Conservation (phyloP, 2,329 filamentous ascomycete species). For the Fusarium siculi region DNA sequence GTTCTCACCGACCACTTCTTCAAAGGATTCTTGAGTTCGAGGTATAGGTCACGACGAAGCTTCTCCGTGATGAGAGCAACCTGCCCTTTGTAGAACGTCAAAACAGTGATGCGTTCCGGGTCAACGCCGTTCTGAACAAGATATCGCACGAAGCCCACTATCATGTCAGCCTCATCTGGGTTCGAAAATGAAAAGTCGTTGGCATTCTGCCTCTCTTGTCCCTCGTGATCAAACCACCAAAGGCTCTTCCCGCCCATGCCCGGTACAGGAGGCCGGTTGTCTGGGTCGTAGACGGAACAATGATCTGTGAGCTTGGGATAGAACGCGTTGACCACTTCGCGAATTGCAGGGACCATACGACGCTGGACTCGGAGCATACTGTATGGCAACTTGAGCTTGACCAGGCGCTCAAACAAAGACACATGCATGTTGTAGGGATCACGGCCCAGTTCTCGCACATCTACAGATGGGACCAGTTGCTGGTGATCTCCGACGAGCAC, state of each 20-base stretch:
- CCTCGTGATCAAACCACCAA: conserved; percentile 62
- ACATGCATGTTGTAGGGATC: conserved; percentile 74
- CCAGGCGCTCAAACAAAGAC: conserved; percentile 82
- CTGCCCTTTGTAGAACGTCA: conserved; percentile 92
- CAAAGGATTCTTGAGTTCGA: conserved; percentile 40
- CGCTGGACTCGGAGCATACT: conserved; percentile 75
- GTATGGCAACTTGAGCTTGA: conserved; percentile 72
- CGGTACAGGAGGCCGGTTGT: conserved; percentile 53
- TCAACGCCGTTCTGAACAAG: conserved; percentile 74
- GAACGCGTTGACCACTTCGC: conserved; percentile 58
- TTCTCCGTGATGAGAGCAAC: conserved; percentile 69
- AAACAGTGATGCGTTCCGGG: conserved; percentile 74
- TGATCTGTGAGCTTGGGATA: conserved; percentile 60
- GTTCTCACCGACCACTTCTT: conserved; percentile 73
- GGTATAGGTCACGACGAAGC: conserved; percentile 50
- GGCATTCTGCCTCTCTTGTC: conserved; percentile 69
- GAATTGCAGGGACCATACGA: conserved; percentile 61
- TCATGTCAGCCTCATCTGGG: conserved; percentile 77
- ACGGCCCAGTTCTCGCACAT: conserved; percentile 67
- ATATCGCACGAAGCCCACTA: conserved; percentile 77
- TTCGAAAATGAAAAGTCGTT: conserved; percentile 76
- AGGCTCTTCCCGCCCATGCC: conserved; percentile 56
- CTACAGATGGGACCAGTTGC: conserved; percentile 77
- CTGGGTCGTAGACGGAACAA: conserved; percentile 48
- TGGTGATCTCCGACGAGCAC: conserved; percentile 80